These are phyloP conservation scores for Sporothrix brunneoviolacea DNA, from an alignment of 2,329 filamentous ascomycete genomes.

Conservation along the genomic window DNA sequence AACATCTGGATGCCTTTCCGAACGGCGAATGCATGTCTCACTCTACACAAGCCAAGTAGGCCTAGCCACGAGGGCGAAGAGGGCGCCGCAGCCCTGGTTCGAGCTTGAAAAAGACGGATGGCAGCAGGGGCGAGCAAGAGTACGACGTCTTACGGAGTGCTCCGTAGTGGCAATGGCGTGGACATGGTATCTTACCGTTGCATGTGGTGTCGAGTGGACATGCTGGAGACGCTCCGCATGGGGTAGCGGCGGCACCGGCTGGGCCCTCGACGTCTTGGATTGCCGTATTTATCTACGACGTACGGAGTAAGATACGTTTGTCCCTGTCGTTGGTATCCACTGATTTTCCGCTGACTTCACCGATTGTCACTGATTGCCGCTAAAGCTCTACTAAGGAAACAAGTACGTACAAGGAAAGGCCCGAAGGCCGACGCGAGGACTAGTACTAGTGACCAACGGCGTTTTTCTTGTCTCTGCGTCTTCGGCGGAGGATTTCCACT, in stretches of 20 bases:
- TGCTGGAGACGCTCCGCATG: too few species aligned
- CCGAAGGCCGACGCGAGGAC: constrained; percentile 8
- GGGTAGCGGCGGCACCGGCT: too few species aligned
- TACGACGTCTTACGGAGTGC: too few species aligned
- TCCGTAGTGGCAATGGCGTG: too few species aligned
- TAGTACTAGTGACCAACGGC: constrained; percentile 11
- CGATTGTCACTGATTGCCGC: not conserved
- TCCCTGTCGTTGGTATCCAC: too few species aligned
- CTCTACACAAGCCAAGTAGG: constrained; percentile 4
- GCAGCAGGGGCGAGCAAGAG: too few species aligned
- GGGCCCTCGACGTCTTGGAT: too few species aligned
- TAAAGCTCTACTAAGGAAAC: not conserved
- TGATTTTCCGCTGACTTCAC: constrained; percentile 1
- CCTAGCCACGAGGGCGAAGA: not conserved
- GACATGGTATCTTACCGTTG: too few species aligned
- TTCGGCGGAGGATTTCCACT: not conserved
- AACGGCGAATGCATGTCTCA: constrained; percentile 11
- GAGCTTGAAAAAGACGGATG: too few species aligned
- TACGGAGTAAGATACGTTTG: too few species aligned
- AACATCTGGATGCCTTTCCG: not conserved
- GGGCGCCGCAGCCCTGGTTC: not conserved
- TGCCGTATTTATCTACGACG: too few species aligned
- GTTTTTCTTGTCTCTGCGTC: not conserved
- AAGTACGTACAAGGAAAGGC: constrained; percentile 10
- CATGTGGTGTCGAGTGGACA: too few species aligned